Percentiles rank a stretch among this genome's conserved stretches.
phyloP scores from a whole-genome alignment of 2,329 filamentous ascomycete genomes.

The Nigrospora oryzae region DNA sequence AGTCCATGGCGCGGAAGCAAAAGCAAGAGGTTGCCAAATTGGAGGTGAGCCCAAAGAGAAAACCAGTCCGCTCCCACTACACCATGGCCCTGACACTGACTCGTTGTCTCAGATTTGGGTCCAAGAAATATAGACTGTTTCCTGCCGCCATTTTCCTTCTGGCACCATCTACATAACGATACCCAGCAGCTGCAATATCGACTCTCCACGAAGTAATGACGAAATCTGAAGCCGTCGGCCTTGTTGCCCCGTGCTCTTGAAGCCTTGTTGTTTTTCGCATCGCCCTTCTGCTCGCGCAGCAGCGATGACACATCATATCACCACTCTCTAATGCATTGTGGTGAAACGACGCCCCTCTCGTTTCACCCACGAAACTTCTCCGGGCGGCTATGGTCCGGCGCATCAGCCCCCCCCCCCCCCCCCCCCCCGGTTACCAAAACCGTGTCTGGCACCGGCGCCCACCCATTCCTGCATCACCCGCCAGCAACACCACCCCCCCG shows the following conservation, averaged over 20 bases:
- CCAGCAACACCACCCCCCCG: background rate
- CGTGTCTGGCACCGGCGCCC: background rate
- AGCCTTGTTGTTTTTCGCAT: background rate
- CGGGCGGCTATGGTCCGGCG: background rate
- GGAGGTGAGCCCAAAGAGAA: conserved; percentile 60
- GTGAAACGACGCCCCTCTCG: conserved; percentile 3
- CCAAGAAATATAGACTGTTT: conserved; percentile 31
- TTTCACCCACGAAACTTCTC: conserved; percentile 3
- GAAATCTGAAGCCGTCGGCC: conserved; percentile 4
- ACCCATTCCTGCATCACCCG: background rate
- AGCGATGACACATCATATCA: background rate
- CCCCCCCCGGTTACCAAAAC: background rate
- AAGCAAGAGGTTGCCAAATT: conserved; percentile 81
- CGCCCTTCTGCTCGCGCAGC: background rate
- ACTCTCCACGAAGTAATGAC: conserved; percentile 21
- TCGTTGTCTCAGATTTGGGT: conserved; percentile 35
- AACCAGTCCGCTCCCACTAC: background rate
- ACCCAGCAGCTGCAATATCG: conserved; percentile 20
- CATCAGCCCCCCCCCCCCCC: background rate
- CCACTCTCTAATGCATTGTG: background rate
- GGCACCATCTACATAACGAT: conserved; percentile 19
- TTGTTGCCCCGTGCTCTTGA: background rate
- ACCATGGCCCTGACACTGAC: conserved; percentile 12
- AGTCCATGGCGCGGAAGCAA: conserved; percentile 61
- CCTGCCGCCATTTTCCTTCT: conserved; percentile 8